These are phyloP conservation scores for Plantago elongata DNA, from an alignment of 257 asterid genomes.

Conservation along the genomic window DNA sequence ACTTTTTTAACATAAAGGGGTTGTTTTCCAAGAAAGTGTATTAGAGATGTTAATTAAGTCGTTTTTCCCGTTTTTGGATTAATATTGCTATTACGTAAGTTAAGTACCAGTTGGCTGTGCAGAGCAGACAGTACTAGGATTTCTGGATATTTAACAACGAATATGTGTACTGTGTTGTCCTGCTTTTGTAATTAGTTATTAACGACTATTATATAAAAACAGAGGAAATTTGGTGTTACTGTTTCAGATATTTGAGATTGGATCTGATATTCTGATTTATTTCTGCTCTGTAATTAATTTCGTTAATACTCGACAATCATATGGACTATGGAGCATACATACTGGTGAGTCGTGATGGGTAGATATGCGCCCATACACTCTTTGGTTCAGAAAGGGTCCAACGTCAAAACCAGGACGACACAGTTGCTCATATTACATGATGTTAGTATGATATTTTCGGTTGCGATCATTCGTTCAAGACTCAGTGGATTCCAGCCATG, in stretches of 20 bases:
- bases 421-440: no score
- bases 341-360: no score
- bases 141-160: background rate
- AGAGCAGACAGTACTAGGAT: background rate
- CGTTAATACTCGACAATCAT: no score
- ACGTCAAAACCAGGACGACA: no score
- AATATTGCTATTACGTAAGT: background rate
- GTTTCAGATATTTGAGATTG: background rate
- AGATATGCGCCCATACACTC: no score
- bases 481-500: no score
- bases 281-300: no score
- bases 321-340: no score
- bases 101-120: slow-evolving; percentile 3
- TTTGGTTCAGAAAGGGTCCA: no score
- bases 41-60: slow-evolving; percentile 21
- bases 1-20: slow-evolving; percentile 55
- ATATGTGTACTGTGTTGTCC: background rate
- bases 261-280: background rate
- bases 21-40: slow-evolving; percentile 81
- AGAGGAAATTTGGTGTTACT: background rate
- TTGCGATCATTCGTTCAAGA: no score
- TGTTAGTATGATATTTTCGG: no score
- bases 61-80: background rate
- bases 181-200: background rate
- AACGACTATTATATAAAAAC: background rate